Percentiles rank a stretch among this genome's conserved stretches.
Evolutionary conservation across 2,329 filamentous ascomycete species (phyloP).

Genomic region (Paraphoma chrysanthemicola): DNA sequence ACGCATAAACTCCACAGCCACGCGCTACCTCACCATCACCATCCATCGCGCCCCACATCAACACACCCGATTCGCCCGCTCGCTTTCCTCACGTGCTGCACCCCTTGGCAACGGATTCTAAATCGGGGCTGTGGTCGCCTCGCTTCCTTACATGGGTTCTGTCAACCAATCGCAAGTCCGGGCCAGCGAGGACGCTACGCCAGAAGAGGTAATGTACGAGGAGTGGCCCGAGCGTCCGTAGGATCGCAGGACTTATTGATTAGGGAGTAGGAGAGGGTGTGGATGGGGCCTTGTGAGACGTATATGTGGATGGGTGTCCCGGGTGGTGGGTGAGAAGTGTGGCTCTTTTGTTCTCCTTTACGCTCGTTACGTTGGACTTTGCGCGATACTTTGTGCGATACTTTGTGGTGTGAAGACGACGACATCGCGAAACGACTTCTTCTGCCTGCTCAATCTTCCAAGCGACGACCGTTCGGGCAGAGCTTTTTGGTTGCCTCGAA

Average conservation of each 20-base stretch:
- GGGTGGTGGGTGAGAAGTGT: neutral
- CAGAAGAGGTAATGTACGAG: slow-evolving; percentile 23
- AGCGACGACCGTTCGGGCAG: too few species aligned
- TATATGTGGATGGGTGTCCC: neutral
- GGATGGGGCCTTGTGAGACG: neutral
- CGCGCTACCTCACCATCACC: neutral
- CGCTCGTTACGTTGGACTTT: neutral
- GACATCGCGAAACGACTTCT: neutral
- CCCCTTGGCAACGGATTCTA: neutral
- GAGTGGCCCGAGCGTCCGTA: slow-evolving; percentile 1
- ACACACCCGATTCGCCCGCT: neutral
- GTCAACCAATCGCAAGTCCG: slow-evolving; percentile 5
- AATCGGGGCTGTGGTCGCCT: slow-evolving; percentile 5
- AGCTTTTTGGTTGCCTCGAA: too few species aligned
- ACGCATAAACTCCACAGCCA: neutral
- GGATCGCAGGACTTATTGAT: neutral
- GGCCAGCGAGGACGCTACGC: slow-evolving; percentile 8
- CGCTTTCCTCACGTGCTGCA: neutral
- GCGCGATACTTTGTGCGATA: too few species aligned
- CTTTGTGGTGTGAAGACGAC: neutral
- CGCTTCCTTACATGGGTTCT: neutral
- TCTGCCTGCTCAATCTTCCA: neutral
- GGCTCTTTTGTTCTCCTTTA: neutral
- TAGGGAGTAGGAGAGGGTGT: neutral
- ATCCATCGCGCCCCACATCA: neutral